phyloP scores from a whole-genome alignment of 257 asterid genomes.

The Fraxinus pennsylvanica region DNA sequence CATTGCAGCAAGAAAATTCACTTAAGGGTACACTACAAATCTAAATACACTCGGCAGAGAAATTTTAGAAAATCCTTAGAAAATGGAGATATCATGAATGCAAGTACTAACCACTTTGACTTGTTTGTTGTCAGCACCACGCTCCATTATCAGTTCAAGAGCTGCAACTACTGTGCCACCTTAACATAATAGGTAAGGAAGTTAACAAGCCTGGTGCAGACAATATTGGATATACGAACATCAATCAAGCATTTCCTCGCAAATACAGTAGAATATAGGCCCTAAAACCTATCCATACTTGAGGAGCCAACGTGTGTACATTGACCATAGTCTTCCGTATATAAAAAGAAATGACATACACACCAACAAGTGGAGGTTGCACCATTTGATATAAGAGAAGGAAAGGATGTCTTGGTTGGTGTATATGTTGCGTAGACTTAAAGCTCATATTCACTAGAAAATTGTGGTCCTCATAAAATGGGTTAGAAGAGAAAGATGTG shows the following conservation, averaged over 20 bases:
- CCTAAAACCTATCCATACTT: background rate
- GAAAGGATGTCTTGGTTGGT: background rate
- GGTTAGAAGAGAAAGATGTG: background rate
- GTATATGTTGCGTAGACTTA: background rate
- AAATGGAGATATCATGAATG: conserved; percentile 5
- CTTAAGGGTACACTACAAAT: background rate
- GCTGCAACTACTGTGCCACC: conserved; percentile 96
- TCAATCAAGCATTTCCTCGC: conserved; percentile 9
- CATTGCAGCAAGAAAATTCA: background rate
- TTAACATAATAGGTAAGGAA: conserved; percentile 20
- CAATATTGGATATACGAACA: conserved; percentile 21
- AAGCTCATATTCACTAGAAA: background rate
- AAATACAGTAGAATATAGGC: conserved; percentile 5
- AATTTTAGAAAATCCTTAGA: background rate
- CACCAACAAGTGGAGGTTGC: background rate
- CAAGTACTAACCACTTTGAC: conserved; percentile 76
- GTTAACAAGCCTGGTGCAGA: background rate
- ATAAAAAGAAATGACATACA: too few relatives aligned
- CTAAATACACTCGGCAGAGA: conserved; percentile 5
- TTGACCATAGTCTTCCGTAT: too few relatives aligned
- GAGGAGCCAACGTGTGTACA: background rate
- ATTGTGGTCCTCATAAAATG: background rate
- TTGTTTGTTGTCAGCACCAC: conserved; percentile 74
- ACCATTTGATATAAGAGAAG: background rate
- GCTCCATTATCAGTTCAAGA: conserved; percentile 68